Evolutionary conservation across 2,329 filamentous ascomycete species (phyloP).

Genomic region (Penicillium sp.): DNA sequence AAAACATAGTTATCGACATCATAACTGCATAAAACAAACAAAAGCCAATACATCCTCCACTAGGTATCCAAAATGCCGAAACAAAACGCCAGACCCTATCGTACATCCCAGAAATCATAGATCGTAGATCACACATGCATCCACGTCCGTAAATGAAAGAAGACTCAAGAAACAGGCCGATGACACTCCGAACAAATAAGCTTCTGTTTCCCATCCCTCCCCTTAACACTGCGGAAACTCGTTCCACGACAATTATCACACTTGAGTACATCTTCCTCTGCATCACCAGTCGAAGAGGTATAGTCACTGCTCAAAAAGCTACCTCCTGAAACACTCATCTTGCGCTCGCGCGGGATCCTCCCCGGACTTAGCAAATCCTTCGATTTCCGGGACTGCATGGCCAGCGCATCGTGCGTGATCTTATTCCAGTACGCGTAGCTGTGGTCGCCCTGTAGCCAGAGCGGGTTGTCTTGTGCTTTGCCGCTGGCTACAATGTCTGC

Average conservation of each 20-base stretch:
- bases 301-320: conserved; percentile 60
- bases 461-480: conserved; percentile 39
- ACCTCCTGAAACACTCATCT: conserved; percentile 41
- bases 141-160: not conserved
- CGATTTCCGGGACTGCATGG: conserved; percentile 25
- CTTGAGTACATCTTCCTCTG: conserved; percentile 50
- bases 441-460: conserved; percentile 51
- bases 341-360: conserved; percentile 28
- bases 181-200: conserved; percentile 61
- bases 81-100: conserved; percentile 2
- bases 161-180: conserved; percentile 24
- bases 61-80: not conserved
- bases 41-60: not conserved
- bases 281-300: conserved; percentile 40
- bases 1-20: not conserved
- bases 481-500: conserved; percentile 24
- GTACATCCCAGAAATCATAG: not conserved
- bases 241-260: conserved; percentile 60
- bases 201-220: conserved; percentile 52
- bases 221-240: conserved; percentile 61
- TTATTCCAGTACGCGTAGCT: conserved; percentile 55
- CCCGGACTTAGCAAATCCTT: conserved; percentile 22
- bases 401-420: conserved; percentile 39
- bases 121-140: conserved; percentile 2
- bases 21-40: not conserved